phyloP scores from a whole-genome alignment of 352 stramenopile genomes.

The Phytophthora tubulina region DNA sequence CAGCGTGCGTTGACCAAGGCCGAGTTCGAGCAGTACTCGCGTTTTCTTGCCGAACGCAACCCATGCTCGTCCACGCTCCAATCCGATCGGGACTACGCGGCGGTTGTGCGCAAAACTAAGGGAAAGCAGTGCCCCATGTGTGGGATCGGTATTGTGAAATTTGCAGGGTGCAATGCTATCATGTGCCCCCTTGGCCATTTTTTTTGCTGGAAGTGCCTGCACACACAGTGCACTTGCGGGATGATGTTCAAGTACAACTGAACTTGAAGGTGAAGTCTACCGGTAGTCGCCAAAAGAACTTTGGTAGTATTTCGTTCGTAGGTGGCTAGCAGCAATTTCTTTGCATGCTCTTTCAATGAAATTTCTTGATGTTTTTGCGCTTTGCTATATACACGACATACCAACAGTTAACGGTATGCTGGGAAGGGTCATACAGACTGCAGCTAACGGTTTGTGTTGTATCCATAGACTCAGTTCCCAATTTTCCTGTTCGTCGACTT shows the following conservation, averaged over 20 bases:
- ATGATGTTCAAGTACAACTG: background rate
- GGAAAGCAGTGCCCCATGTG: conserved; percentile 71
- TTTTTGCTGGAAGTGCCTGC: conserved; percentile 55
- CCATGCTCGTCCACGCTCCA: conserved; percentile 46
- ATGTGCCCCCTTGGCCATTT: conserved; percentile 43
- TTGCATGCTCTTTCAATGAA: no score
- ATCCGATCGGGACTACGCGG: conserved; percentile 63
- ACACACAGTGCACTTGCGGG: conserved; percentile 29
- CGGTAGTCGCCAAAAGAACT: no score
- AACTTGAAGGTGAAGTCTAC: background rate
- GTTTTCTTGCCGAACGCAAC: conserved; percentile 55
- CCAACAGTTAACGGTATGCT: conserved; percentile 8
- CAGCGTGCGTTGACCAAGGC: conserved; percentile 22
- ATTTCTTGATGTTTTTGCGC: no score
- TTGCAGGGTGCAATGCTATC: conserved; percentile 62
- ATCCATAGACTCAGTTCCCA: conserved; percentile 3
- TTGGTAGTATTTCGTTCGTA: no score
- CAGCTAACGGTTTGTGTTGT: no score
- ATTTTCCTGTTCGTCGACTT: conserved; percentile 3
- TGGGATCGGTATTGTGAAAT: conserved; percentile 64
- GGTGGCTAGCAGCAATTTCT: no score
- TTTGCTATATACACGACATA: no score
- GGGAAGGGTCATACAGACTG: background rate
- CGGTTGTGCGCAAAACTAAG: conserved; percentile 36
- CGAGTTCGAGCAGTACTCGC: conserved; percentile 33